Base-by-base conservation (phyloP, 192 early-diverging fungal genomes). In the Thoreauomyces humboldtii region DNA sequence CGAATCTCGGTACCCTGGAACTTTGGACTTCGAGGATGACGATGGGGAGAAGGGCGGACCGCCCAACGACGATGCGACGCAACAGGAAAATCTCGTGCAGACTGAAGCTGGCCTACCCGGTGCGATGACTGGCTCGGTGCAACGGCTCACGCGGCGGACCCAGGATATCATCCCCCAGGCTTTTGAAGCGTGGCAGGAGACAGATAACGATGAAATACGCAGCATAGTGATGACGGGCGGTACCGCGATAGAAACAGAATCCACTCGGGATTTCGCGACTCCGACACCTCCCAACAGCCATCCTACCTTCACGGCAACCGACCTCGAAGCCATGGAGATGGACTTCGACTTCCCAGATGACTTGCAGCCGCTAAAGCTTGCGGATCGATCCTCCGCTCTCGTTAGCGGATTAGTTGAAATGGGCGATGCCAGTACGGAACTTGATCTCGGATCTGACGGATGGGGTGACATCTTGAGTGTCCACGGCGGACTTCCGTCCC, bases 311-410 rank as follows among this genome's bases (percentile, higher is more conserved):
- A 22, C 3, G 2, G 33, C 14, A 12, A 12, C 34, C 56, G 2
- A 36, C 17, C 59, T 44, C 12, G 41, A 47, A 28, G 41, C 42
- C 4, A 45, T 61, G 59, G 55, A 45, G 22, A 21, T 66, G 19
- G 64, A 66, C 31, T 66, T 66, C 42, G 64, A 66, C 43, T 17
- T 66, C 25, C 53, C 64, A 1, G 54, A 12, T 11, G 64, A 59
- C 38, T 21, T 21, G 17, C 2, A 25, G 32, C 11, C 22, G 2
- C 54, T 66, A 1, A 44, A 31, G 19, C 53, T 66, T 32, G 31
- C 61, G 27, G 17, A 35, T 14, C 45, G 4, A 5, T 61, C 59
- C 24, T 27, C 32, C 3, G 15, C 50, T 31, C 2, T 22, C 5
- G 50, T 22, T 7, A 4, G 50, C 50, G 31, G 6, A 4, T 15